Evolutionary conservation across 495 filamentous ascomycete genomes (phyloP).

Genomic region (Massariosphaeria phaeospora): DNA sequence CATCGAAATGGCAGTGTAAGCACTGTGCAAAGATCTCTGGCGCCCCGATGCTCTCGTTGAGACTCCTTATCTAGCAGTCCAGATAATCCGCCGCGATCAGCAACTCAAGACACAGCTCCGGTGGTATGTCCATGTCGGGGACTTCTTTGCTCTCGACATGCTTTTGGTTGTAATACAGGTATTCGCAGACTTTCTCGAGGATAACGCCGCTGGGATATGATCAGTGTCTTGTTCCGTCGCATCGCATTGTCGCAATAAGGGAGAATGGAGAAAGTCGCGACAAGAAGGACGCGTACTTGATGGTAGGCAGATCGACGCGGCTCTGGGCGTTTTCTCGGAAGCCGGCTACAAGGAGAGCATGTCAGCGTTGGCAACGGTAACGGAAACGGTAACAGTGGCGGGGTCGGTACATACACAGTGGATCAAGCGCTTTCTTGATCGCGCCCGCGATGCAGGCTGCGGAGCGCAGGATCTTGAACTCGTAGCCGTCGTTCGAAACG

Average conservation of each 20-base stretch:
- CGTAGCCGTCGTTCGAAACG: constrained; percentile 78
- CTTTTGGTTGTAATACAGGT: constrained; percentile 62
- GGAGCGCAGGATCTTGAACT: constrained; percentile 78
- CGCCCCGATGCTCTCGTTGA: too few relatives aligned
- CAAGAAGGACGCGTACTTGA: constrained; percentile 54
- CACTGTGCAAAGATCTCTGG: too few relatives aligned
- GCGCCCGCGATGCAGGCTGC: constrained; percentile 68
- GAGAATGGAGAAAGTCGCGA: constrained; percentile 13
- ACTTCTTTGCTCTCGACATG: constrained; percentile 70
- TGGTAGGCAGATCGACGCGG: constrained; percentile 62
- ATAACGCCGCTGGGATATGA: constrained; percentile 58
- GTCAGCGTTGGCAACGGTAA: constrained; percentile 1
- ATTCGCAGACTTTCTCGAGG: constrained; percentile 47
- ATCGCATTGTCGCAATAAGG: not conserved
- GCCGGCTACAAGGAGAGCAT: constrained; percentile 46
- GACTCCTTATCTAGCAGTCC: too few relatives aligned
- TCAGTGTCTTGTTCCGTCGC: not conserved
- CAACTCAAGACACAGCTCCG: constrained; percentile 72
- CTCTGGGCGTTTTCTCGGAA: constrained; percentile 67
- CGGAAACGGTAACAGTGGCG: constrained; percentile 11
- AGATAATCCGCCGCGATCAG: constrained; percentile 78
- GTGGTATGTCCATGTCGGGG: constrained; percentile 82
- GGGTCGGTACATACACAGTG: constrained; percentile 53
- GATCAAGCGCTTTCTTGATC: constrained; percentile 81
- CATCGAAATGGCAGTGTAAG: too few relatives aligned